Evolutionary conservation across 306 rosid species (phyloP), one percentile per base, ranked within the genome.

Genomic region (Arachis hypogaea): DNA sequence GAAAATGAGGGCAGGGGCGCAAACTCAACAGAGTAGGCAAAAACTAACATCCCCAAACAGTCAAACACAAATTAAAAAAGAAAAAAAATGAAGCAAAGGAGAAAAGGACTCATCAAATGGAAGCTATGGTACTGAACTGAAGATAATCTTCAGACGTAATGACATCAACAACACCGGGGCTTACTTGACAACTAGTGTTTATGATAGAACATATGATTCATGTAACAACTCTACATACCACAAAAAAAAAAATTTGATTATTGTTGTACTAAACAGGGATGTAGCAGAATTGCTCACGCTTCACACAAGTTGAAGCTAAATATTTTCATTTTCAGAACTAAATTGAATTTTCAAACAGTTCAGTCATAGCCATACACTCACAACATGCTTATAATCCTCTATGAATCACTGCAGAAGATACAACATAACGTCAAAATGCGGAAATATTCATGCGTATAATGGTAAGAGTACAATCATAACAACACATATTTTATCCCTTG

Each of bases 401-500:
- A 44, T 36, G 64, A 38, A 66, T 52, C 61, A 73, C 57, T 28
- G 7, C 67, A 29, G 14, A 38, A 73, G 63, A 61, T 12, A 3
- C 41, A 69, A 66, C 82, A 83, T 50, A 67, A 77, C 29, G 72
- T 56, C 59, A 74, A 82, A 72, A 70, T 55, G 67, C 81, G 69
- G 49, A 74, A 69, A 79, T 3, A 69, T 62, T 61, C 55, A 77
- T 59, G 18, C 59, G 68, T 16, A 72, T 69, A 43, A 64, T 65
- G 71, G 29, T 41, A 40, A 55, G 59, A 71, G 52, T 46, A 68
- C 49, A 62, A 60, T 75, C 74, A 65, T 52, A 46, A 44, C 18
- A 63, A 68, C 67, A 58, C 57, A 69, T 65, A 54, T 47, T 44
- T 36, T 5, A 42, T 68, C 54, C 52, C 33, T 66, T 41, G 38